Conservation (phyloP, 2,329 filamentous ascomycete genomes). For the Anthostomella pinea region DNA sequence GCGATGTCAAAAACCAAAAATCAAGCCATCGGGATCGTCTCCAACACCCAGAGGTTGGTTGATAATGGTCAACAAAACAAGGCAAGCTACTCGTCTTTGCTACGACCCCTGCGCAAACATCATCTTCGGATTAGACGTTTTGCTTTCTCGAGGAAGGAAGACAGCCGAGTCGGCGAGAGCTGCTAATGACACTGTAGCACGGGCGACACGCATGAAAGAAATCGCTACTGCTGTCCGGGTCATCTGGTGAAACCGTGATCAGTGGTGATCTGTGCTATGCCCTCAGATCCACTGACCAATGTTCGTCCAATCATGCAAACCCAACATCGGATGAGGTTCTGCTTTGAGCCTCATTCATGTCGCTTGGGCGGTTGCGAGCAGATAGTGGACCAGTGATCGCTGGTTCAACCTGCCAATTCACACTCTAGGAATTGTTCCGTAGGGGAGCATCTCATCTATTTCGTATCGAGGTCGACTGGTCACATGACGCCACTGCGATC, state of each 20-base stretch:
- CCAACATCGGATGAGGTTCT: conserved; percentile 12
- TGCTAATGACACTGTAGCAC: too few relatives aligned
- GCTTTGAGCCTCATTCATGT: conserved; percentile 24
- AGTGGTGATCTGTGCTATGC: neutral
- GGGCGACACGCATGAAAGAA: too few relatives aligned
- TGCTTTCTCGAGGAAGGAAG: neutral
- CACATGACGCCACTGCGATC: conserved; percentile 1
- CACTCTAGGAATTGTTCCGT: neutral
- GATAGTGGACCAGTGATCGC: too few relatives aligned
- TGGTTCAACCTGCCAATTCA: neutral
- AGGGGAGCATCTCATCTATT: too few relatives aligned
- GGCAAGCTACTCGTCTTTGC: neutral
- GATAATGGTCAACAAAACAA: conserved; percentile 1
- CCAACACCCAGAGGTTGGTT: neutral
- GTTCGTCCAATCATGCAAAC: conserved; percentile 16
- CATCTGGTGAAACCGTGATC: too few relatives aligned
- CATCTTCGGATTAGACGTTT: neutral
- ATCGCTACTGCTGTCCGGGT: too few relatives aligned
- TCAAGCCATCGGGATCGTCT: neutral
- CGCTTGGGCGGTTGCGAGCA: conserved; percentile 15
- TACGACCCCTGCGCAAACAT: neutral
- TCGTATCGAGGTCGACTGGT: neutral
- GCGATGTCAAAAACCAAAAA: neutral
- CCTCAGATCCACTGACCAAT: conserved; percentile 1
- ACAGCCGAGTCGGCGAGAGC: too few relatives aligned